phyloP scores from a whole-genome alignment of 2,329 filamentous ascomycete species.

The Sordariomycetes sp. region DNA sequence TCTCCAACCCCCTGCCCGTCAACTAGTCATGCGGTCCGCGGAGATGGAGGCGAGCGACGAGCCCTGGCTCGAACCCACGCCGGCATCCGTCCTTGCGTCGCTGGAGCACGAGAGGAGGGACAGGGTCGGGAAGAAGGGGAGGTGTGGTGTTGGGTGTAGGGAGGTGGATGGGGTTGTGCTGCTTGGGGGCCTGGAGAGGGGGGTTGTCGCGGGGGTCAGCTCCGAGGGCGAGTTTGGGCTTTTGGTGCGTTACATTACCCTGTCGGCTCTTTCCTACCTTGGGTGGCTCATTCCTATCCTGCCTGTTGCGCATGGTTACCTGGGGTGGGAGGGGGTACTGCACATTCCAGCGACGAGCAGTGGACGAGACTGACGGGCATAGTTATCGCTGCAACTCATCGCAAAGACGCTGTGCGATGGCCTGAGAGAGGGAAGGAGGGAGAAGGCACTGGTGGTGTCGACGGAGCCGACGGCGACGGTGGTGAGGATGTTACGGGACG shows the following conservation, averaged over 20 bases:
- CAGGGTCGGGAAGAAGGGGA: constrained; percentile 14
- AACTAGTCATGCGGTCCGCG: not conserved
- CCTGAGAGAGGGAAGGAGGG: constrained; percentile 1
- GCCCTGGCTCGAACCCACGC: constrained; percentile 19
- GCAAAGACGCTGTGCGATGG: constrained; percentile 22
- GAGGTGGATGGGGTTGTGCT: constrained; percentile 36
- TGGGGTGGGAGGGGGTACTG: no score
- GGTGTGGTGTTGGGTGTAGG: constrained; percentile 26
- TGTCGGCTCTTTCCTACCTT: not conserved
- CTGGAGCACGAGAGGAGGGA: constrained; percentile 25
- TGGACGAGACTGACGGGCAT: constrained; percentile 5
- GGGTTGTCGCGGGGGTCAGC: constrained; percentile 38
- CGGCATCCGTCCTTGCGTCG: constrained; percentile 26
- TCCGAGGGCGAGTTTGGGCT: constrained; percentile 36
- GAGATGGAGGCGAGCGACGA: not conserved
- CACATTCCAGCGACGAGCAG: not conserved
- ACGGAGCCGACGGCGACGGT: constrained; percentile 27
- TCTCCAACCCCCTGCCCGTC: no score
- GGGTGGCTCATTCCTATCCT: no score
- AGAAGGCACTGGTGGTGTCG: constrained; percentile 30
- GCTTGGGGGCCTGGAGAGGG: constrained; percentile 32
- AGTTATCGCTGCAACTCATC: constrained; percentile 36
- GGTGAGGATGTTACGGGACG: constrained; percentile 24
- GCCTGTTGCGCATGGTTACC: no score
- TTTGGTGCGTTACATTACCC: constrained; percentile 20